Evolutionary conservation across 805 yeast species (phyloP).

Genomic region (Ascoidea asiatica): DNA sequence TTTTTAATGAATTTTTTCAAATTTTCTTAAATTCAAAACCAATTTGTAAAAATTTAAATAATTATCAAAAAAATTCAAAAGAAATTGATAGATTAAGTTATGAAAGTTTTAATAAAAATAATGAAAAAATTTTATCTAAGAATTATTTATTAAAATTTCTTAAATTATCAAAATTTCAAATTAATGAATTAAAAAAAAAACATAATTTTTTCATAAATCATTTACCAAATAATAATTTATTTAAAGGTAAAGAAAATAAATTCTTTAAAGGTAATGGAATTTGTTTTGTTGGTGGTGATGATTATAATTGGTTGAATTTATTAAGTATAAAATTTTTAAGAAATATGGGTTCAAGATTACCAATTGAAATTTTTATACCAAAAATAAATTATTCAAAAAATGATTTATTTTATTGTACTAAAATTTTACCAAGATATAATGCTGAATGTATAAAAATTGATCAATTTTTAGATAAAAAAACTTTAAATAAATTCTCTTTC

Average conservation of each 20-base stretch:
- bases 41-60: background rate
- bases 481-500: slow-evolving; percentile 12
- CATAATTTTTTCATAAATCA: background rate
- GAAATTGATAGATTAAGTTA: background rate
- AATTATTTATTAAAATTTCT: too few species aligned
- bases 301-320: slow-evolving; percentile 26
- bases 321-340: slow-evolving; percentile 27
- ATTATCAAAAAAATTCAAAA: background rate
- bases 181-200: background rate
- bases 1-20: too few species aligned
- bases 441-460: slow-evolving; percentile 29
- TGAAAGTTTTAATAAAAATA: background rate
- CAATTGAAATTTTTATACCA: slow-evolving; percentile 31
- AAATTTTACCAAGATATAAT: slow-evolving; percentile 24
- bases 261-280: slow-evolving; percentile 15
- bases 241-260: slow-evolving; percentile 8
- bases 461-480: slow-evolving; percentile 19
- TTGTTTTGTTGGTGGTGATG: slow-evolving; percentile 31
- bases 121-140: background rate
- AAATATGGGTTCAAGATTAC: slow-evolving; percentile 27
- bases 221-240: background rate
- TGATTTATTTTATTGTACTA: slow-evolving; percentile 21
- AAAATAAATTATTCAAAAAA: slow-evolving; percentile 24
- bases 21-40: background rate
- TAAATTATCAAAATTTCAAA: background rate